A percentile compares a stretch with the other conserved stretches of the same genome.
Evolutionary conservation across 1,139 yeast species (phyloP).

Genomic region (Yamadazyma spencermartinsiae): DNA sequence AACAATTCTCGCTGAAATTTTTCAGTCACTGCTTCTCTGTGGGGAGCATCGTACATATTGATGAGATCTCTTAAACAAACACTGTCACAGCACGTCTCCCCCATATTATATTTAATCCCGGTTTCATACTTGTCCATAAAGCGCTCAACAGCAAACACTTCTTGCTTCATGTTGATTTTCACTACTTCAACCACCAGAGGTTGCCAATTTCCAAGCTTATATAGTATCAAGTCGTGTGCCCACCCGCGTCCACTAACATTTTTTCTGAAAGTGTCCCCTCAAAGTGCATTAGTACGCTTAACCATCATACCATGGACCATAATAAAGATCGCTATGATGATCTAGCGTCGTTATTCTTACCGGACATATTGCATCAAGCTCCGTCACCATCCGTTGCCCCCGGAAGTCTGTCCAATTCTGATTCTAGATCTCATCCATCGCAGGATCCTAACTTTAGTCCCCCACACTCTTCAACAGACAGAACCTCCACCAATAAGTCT

Average conservation of each 20-base stretch:
- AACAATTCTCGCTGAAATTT: constrained; percentile 10
- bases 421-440: neutral
- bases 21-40: constrained; percentile 4
- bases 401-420: neutral
- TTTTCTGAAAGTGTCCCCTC: neutral
- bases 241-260: neutral
- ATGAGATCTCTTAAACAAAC: constrained; percentile 41
- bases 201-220: too few relatives aligned
- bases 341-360: constrained; percentile 43
- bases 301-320: constrained; percentile 5
- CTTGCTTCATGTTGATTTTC: constrained; percentile 44
- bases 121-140: constrained; percentile 57
- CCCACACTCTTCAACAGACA: neutral
- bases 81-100: constrained; percentile 57
- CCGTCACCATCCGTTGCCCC: constrained; percentile 1
- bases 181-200: too few relatives aligned
- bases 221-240: too few relatives aligned
- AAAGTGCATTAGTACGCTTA: neutral
- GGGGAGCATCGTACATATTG: constrained; percentile 23
- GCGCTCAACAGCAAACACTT: constrained; percentile 54
- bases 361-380: constrained; percentile 38
- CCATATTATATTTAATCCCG: constrained; percentile 41
- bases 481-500: neutral
- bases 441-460: neutral
- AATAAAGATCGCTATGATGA: constrained; percentile 34